Evolutionary conservation across 257 asterid genomes (phyloP).

Genomic region (Solanum rostratum): DNA sequence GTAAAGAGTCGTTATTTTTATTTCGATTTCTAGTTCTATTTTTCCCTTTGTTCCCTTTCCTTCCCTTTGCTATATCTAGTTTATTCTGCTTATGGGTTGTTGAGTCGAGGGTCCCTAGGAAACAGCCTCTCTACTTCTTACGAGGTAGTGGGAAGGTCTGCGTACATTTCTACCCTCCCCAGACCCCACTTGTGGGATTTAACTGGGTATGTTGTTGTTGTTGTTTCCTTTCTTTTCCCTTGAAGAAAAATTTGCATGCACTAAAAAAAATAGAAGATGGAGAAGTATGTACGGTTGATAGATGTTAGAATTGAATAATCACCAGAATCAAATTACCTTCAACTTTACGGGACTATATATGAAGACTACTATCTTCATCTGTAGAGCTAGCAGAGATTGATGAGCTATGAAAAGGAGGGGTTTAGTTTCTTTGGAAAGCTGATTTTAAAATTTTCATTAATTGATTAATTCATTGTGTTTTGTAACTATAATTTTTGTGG

Average conservation of each 20-base stretch:
- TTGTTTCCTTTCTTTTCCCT: not conserved
- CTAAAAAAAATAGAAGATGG: not conserved
- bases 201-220: too few species aligned
- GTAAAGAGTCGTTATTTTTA: too few species aligned
- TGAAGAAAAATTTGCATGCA: not conserved
- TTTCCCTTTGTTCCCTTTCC: too few species aligned
- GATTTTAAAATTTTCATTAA: not conserved
- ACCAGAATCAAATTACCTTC: not conserved
- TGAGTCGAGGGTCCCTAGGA: too few species aligned
- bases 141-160: too few species aligned
- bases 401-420: not conserved
- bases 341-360: not conserved
- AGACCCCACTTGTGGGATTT: too few species aligned
- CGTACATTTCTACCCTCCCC: too few species aligned
- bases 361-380: not conserved
- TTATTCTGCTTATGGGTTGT: too few species aligned
- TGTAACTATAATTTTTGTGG: not conserved
- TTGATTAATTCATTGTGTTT: not conserved
- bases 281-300: not conserved
- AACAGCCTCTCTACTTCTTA: too few species aligned
- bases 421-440: not conserved
- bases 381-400: not conserved
- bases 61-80: too few species aligned
- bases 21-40: too few species aligned
- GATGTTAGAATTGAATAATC: not conserved